Evolutionary conservation across 768 basidiomycete genomes (phyloP).

Genomic region (Phaffia tasmanica): DNA sequence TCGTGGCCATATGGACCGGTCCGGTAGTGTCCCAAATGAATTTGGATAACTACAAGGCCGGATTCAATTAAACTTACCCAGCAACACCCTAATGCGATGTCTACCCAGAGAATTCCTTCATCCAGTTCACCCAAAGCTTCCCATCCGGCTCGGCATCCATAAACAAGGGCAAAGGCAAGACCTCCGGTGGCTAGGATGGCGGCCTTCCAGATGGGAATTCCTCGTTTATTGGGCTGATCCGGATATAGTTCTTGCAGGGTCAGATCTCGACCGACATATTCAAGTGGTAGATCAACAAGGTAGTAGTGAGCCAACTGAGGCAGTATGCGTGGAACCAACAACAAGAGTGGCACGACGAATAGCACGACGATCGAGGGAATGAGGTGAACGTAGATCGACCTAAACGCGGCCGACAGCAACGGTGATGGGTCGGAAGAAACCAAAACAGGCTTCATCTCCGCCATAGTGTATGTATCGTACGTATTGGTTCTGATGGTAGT

Average conservation of each 20-base stretch:
- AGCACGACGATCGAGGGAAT: conserved; percentile 17
- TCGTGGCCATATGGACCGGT: too few species aligned
- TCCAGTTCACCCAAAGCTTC: neutral
- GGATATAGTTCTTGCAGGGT: conserved; percentile 19
- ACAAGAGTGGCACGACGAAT: neutral
- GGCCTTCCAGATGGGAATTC: conserved; percentile 12
- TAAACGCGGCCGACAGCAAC: too few species aligned
- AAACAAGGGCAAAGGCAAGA: conserved; percentile 7
- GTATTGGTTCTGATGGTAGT: too few species aligned
- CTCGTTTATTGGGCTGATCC: neutral
- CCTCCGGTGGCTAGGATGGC: conserved; percentile 10
- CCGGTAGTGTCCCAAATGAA: too few species aligned
- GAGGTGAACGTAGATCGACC: neutral
- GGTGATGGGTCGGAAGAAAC: too few species aligned
- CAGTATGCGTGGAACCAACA: neutral
- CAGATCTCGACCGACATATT: conserved; percentile 10
- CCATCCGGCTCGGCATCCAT: conserved; percentile 3
- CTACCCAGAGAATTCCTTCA: neutral
- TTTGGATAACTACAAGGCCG: too few species aligned
- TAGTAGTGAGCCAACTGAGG: neutral
- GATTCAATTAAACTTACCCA: conserved; percentile 1
- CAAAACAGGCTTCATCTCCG: too few species aligned
- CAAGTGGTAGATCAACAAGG: neutral
- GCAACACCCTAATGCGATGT: neutral
- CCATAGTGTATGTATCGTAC: too few species aligned